These are phyloP conservation scores for Saccharomycopsis sp. DNA, from an alignment of 805 yeast genomes.

Conservation along the genomic window DNA sequence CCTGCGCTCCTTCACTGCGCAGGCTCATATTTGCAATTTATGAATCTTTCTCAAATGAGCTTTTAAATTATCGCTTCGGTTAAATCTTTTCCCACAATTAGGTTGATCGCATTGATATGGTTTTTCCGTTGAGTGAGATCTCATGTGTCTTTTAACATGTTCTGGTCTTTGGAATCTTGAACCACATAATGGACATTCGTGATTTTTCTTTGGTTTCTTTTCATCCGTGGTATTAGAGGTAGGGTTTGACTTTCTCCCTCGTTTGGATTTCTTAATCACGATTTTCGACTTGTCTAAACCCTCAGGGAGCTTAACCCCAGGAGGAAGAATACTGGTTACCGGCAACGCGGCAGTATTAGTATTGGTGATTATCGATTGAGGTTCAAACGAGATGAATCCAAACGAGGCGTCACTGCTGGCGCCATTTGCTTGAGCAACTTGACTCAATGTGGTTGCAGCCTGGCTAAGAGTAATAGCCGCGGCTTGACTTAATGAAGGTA, in stretches of 20 bases:
- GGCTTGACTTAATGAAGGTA: not conserved
- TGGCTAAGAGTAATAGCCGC: not conserved
- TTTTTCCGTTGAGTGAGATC: conserved; percentile 73
- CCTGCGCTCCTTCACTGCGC: not conserved
- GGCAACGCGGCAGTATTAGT: not conserved
- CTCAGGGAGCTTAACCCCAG: conserved; percentile 13
- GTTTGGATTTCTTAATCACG: conserved; percentile 14
- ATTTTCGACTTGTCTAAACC: conserved; percentile 19
- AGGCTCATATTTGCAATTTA: conserved; percentile 2
- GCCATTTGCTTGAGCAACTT: too few relatives aligned
- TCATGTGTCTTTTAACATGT: conserved; percentile 61
- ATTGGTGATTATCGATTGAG: too few relatives aligned
- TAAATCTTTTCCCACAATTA: conserved; percentile 57
- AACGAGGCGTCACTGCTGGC: too few relatives aligned
- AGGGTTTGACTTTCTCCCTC: conserved; percentile 12
- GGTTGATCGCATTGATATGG: conserved; percentile 58
- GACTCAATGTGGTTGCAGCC: not conserved
- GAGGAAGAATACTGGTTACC: not conserved
- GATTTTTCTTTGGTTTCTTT: conserved; percentile 44
- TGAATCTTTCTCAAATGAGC: conserved; percentile 55
- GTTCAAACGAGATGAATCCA: too few relatives aligned
- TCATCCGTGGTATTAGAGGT: not conserved
- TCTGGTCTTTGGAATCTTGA: conserved; percentile 62
- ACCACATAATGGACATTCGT: conserved; percentile 58
- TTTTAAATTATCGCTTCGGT: conserved; percentile 70